Conservation (phyloP, 2,329 filamentous ascomycete genomes). For the Fusarium anthophilum region DNA sequence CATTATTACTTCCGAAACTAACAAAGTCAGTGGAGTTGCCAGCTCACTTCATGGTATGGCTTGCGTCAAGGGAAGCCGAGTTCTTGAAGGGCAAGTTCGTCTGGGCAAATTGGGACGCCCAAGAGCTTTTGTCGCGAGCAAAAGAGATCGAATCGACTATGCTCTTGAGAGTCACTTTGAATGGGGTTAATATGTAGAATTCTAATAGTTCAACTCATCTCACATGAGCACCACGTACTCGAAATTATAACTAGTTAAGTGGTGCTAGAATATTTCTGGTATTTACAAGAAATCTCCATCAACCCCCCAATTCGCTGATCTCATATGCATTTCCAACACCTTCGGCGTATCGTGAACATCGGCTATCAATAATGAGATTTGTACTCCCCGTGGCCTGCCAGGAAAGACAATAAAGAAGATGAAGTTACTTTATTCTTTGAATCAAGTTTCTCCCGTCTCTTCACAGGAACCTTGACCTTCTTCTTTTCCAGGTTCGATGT, state of each 20-base stretch:
- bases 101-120: conserved; percentile 13
- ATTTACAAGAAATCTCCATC: not conserved
- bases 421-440: not conserved
- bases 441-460: not conserved
- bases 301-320: not conserved
- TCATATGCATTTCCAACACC: no score
- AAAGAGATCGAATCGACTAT: not conserved
- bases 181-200: not conserved
- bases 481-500: accelerated
- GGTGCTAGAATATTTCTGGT: not conserved
- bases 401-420: no score
- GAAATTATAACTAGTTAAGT: not conserved
- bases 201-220: not conserved
- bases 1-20: not conserved
- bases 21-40: not conserved
- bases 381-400: no score
- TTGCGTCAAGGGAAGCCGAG: not conserved
- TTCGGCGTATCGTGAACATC: not conserved
- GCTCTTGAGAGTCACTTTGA: not conserved
- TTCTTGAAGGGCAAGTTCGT: conserved; percentile 2
- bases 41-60: conserved; percentile 19
- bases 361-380: not conserved
- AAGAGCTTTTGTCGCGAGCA: not conserved
- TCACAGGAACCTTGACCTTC: accelerated
- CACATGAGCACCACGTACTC: accelerated